A percentile compares a stretch with the other conserved stretches of the same genome.
phyloP scores from a whole-genome alignment of 805 yeast genomes.

The Nakazawaea ishiwadae region DNA sequence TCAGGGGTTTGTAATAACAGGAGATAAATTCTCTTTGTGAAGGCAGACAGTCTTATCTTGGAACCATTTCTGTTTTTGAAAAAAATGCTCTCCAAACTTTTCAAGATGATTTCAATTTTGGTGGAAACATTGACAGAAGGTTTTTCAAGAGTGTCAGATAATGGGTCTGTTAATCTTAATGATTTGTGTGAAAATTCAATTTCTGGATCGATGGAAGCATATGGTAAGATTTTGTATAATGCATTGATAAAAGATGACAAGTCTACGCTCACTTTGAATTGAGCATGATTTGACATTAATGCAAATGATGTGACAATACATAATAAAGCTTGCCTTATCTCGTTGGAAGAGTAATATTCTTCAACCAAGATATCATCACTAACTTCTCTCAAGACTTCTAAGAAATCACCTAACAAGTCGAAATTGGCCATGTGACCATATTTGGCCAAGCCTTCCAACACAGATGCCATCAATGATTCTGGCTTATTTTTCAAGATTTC shows the following conservation, averaged over 20 bases:
- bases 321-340: slow-evolving; percentile 68
- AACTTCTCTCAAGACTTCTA: slow-evolving; percentile 84
- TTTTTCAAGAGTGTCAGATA: slow-evolving; percentile 40
- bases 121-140: slow-evolving; percentile 86
- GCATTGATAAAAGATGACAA: slow-evolving; percentile 74
- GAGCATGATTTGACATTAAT: slow-evolving; percentile 68
- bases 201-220: slow-evolving; percentile 72
- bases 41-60: slow-evolving; percentile 66
- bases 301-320: slow-evolving; percentile 91
- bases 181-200: slow-evolving; percentile 83
- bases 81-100: slow-evolving; percentile 76
- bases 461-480: slow-evolving; percentile 72
- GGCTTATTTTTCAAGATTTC: slow-evolving; percentile 66
- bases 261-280: slow-evolving; percentile 73
- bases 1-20: slow-evolving; percentile 77
- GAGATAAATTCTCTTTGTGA: slow-evolving; percentile 74
- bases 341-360: slow-evolving; percentile 34
- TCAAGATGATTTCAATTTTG: slow-evolving; percentile 76
- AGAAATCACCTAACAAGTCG: slow-evolving; percentile 87
- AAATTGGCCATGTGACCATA: slow-evolving; percentile 92
- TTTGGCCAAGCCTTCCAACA: slow-evolving; percentile 85
- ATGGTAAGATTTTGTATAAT: slow-evolving; percentile 64
- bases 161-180: slow-evolving; percentile 75
- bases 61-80: slow-evolving; percentile 71
- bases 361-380: slow-evolving; percentile 47